Evolutionary conservation across 164 flowering plant genomes (phyloP).

Genomic region (Stephania cephalantha): DNA sequence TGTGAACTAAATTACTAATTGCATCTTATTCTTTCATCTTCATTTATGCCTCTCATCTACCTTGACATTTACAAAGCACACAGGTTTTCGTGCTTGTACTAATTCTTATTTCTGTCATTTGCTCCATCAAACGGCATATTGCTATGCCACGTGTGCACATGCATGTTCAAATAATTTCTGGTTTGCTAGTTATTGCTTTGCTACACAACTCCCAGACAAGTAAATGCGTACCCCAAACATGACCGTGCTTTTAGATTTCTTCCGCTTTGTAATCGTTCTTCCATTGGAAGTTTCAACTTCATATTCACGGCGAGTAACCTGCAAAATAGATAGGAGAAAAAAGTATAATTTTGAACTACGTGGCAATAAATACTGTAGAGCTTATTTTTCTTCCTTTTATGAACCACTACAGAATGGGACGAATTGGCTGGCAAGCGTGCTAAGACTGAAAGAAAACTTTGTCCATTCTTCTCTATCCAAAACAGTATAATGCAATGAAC

Average conservation of each 20-base stretch:
- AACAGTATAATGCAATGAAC: background rate
- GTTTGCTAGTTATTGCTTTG: background rate
- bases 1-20: background rate
- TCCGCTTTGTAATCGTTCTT: slow-evolving; percentile 69
- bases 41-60: background rate
- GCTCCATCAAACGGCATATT: background rate
- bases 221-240: slow-evolving; percentile 74
- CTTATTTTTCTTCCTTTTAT: background rate
- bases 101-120: background rate
- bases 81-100: background rate
- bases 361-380: background rate
- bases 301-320: slow-evolving; percentile 91
- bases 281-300: slow-evolving; percentile 88
- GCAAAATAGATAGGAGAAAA: slow-evolving; percentile 11
- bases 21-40: background rate
- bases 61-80: background rate
- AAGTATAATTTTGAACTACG: background rate
- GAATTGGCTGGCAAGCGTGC: background rate
- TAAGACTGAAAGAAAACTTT: background rate
- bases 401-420: background rate
- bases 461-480: background rate
- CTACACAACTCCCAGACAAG: slow-evolving; percentile 1
- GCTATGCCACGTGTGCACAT: background rate
- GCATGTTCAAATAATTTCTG: background rate
- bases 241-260: slow-evolving; percentile 82